Evolutionary conservation across 768 basidiomycete species (phyloP).

Genomic region (Mycena rosella): DNA sequence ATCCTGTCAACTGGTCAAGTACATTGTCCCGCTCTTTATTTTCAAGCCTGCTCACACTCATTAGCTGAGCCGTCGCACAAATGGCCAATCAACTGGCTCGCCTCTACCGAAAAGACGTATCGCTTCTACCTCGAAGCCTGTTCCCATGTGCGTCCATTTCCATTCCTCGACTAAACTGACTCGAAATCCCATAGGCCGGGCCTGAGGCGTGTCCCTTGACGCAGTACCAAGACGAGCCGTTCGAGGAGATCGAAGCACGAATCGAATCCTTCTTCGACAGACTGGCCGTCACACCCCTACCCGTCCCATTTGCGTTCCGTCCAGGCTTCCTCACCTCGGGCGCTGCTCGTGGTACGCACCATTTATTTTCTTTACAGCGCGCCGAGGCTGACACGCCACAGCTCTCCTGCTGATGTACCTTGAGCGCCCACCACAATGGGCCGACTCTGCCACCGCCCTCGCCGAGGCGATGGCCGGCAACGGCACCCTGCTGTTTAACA

Average conservation of each 20-base stretch:
- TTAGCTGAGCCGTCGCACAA: constrained; percentile 42
- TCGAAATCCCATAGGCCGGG: constrained; percentile 32
- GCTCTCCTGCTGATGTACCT: constrained; percentile 36
- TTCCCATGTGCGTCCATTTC: constrained; percentile 6
- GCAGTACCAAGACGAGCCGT: constrained; percentile 28
- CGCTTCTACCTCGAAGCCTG: constrained; percentile 39
- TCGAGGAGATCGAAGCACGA: constrained; percentile 30
- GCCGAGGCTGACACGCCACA: neutral
- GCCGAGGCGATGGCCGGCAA: constrained; percentile 39
- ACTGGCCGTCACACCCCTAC: constrained; percentile 35
- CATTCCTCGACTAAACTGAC: neutral
- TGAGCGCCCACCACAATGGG: constrained; percentile 36
- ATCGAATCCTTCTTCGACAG: constrained; percentile 40
- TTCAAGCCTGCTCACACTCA: neutral
- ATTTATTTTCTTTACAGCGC: neutral
- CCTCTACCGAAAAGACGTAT: constrained; percentile 42
- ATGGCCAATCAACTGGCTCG: constrained; percentile 40
- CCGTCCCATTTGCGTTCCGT: constrained; percentile 32
- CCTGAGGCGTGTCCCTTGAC: constrained; percentile 37
- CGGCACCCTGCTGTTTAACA: constrained; percentile 38
- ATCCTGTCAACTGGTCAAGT: constrained; percentile 42
- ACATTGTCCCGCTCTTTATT: neutral
- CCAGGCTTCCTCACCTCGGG: constrained; percentile 41
- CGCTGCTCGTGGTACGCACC: constrained; percentile 34
- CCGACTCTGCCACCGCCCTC: constrained; percentile 30